Evolutionary conservation across 2,329 filamentous ascomycete genomes (phyloP).

Genomic region (Cladophialophora chaetospira): DNA sequence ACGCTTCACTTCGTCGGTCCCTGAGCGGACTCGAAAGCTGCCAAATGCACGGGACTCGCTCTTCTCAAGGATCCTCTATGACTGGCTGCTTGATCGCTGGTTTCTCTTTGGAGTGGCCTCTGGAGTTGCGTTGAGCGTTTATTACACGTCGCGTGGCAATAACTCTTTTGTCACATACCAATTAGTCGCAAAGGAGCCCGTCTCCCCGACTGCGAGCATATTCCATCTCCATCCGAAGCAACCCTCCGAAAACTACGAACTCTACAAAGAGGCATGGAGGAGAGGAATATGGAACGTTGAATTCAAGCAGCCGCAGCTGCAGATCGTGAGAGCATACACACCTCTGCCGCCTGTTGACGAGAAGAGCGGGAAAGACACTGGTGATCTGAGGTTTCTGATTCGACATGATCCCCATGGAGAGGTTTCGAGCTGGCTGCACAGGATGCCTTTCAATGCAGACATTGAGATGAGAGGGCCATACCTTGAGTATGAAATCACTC

Average conservation of each 20-base stretch:
- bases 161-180: conserved; percentile 44
- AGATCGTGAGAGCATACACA: conserved; percentile 90
- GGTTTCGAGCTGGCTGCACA: conserved; percentile 78
- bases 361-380: conserved; percentile 36
- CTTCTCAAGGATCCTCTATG: background rate
- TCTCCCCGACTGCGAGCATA: conserved; percentile 51
- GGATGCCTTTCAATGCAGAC: conserved; percentile 61
- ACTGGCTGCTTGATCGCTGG: background rate
- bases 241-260: conserved; percentile 36
- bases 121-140: conserved; percentile 3
- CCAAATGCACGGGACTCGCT: conserved; percentile 6
- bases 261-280: conserved; percentile 55
- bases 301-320: conserved; percentile 90
- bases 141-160: background rate
- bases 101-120: conserved; percentile 5
- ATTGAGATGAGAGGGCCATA: conserved; percentile 80
- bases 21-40: background rate
- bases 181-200: conserved; percentile 45
- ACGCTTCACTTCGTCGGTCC: conserved; percentile 11
- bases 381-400: conserved; percentile 70
- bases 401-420: conserved; percentile 78
- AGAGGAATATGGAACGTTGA: conserved; percentile 83
- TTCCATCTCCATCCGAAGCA: conserved; percentile 44
- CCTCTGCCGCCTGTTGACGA: conserved; percentile 67
- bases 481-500: conserved; percentile 65